Conservation (phyloP, 495 filamentous ascomycete genomes). For the Neurospora africana region DNA sequence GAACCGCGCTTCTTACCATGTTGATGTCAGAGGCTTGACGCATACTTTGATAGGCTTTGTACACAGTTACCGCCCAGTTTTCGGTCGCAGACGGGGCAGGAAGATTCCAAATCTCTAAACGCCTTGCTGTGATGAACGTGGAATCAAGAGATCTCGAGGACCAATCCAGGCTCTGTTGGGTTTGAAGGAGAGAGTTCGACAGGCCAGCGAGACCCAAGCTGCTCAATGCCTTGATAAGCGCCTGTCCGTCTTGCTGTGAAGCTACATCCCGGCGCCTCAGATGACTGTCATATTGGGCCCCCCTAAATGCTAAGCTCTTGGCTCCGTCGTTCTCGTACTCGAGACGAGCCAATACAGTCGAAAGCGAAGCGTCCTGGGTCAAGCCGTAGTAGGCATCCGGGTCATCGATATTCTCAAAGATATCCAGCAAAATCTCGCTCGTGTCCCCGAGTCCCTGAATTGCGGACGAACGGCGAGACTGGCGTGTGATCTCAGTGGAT, state of each 20-base stretch:
- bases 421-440: constrained; percentile 57
- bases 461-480: constrained; percentile 58
- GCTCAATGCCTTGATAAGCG: constrained; percentile 51
- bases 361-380: constrained; percentile 61
- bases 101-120: constrained; percentile 88
- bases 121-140: constrained; percentile 71
- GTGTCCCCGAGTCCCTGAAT: constrained; percentile 43
- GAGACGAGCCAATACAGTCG: constrained; percentile 67
- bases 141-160: constrained; percentile 50
- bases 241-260: constrained; percentile 33
- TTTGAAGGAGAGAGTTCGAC: constrained; percentile 60
- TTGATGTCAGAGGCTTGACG: constrained; percentile 51
- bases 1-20: constrained; percentile 42
- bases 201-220: constrained; percentile 61
- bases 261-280: constrained; percentile 42
- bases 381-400: constrained; percentile 96
- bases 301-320: constrained; percentile 82
- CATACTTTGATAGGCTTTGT: constrained; percentile 68
- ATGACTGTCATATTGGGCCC: constrained; percentile 83
- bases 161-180: constrained; percentile 44
- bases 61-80: constrained; percentile 58
- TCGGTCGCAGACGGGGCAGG: constrained; percentile 53
- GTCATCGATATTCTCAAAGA: constrained; percentile 88
- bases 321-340: constrained; percentile 83
- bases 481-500: constrained; percentile 40